Percentiles rank a stretch among this genome's conserved stretches.
These are phyloP conservation scores for Porogramme epimiltina DNA, from an alignment of 1,284 basidiomycete genomes.

Conservation along the genomic window DNA sequence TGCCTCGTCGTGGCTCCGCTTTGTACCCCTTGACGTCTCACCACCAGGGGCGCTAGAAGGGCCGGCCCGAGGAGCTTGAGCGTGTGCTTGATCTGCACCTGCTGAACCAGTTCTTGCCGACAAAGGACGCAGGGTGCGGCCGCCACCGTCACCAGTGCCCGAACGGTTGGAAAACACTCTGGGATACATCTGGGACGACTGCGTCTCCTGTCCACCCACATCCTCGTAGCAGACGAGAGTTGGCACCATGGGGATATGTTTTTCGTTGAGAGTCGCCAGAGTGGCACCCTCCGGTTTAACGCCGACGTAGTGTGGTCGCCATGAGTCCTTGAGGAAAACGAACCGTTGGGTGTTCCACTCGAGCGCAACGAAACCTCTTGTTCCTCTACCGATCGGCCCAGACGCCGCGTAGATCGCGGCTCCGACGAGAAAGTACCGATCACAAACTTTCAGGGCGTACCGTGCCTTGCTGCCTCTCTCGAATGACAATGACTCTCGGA, in stretches of 20 bases:
- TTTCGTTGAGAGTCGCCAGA: not conserved
- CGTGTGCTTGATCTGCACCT: too few relatives aligned
- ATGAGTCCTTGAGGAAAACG: conserved; percentile 6
- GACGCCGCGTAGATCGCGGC: not conserved
- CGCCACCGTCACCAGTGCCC: too few relatives aligned
- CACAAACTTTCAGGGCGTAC: conserved; percentile 3
- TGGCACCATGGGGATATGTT: not conserved
- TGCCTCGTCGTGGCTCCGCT: not conserved
- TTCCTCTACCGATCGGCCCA: not conserved
- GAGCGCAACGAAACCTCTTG: conserved; percentile 1
- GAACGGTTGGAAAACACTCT: not conserved
- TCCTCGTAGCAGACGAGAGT: not conserved
- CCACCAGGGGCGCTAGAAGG: not conserved
- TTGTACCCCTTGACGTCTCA: not conserved
- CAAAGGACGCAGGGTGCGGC: too few relatives aligned
- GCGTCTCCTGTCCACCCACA: not conserved
- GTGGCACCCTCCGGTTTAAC: not conserved
- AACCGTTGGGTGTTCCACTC: conserved; percentile 1
- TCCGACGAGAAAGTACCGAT: not conserved
- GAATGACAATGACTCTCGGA: conserved; percentile 6
- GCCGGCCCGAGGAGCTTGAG: not conserved
- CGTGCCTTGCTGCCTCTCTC: not conserved
- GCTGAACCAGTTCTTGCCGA: too few relatives aligned
- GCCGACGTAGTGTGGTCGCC: not conserved
- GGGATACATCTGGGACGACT: not conserved